Evolutionary conservation across 2,329 filamentous ascomycete species (phyloP).

Genomic region (Xylariaceae sp.): DNA sequence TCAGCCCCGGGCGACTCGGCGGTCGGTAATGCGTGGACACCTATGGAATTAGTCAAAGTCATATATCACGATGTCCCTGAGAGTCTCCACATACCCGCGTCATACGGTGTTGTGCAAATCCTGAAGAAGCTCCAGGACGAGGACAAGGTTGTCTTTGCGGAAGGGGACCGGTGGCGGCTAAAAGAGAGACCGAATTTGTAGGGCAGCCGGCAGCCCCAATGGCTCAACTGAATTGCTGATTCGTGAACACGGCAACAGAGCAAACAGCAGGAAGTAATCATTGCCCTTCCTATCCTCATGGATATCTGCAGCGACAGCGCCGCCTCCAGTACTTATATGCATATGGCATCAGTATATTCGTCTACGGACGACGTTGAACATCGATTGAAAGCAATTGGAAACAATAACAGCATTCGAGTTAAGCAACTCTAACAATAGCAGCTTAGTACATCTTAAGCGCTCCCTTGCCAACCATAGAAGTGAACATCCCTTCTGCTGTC

Average conservation of each 20-base stretch:
- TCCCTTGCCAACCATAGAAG: too few species aligned
- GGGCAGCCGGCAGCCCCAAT: conserved; percentile 15
- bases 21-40: conserved; percentile 60
- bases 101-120: conserved; percentile 77
- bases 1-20: conserved; percentile 12
- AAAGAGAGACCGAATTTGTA: conserved; percentile 51
- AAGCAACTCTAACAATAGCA: too few species aligned
- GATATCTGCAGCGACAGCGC: too few species aligned
- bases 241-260: conserved; percentile 8
- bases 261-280: conserved; percentile 1
- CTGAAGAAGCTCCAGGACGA: conserved; percentile 79
- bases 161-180: conserved; percentile 51
- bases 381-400: too few species aligned
- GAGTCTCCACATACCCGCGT: conserved; percentile 76
- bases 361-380: too few species aligned
- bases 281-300: too few species aligned
- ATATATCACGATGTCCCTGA: conserved; percentile 84
- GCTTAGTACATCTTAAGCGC: too few species aligned
- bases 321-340: too few species aligned
- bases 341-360: too few species aligned
- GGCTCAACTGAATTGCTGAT: conserved; percentile 12
- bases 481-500: too few species aligned
- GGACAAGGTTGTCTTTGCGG: conserved; percentile 61
- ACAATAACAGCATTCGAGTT: too few species aligned
- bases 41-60: conserved; percentile 83